Conservation (phyloP, 176 grass and related monocot species). For the Panicum miliaceum region DNA sequence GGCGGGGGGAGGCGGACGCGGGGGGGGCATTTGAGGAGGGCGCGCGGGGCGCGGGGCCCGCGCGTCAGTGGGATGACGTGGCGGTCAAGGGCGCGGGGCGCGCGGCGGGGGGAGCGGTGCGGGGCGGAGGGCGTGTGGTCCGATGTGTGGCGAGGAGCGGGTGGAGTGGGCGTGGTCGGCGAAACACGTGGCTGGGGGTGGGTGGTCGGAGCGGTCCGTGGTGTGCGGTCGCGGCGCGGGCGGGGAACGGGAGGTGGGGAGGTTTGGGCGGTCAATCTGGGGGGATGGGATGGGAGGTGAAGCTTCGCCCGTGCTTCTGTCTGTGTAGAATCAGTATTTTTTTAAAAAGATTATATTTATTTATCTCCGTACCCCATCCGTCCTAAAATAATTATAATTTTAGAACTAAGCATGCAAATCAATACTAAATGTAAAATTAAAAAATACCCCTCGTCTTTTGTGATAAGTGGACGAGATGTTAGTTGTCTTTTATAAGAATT, state of each 20-base stretch:
- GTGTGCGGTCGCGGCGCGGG: background rate
- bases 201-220: background rate
- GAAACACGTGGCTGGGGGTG: background rate
- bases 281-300: background rate
- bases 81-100: constrained; percentile 22
- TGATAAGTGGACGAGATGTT: no score
- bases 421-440: no score
- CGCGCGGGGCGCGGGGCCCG: background rate
- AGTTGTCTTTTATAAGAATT: no score
- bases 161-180: background rate
- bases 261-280: background rate
- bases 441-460: no score
- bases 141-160: accelerated
- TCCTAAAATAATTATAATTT: no score
- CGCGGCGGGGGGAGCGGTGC: background rate
- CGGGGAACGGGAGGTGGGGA: background rate
- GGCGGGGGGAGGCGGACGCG: background rate
- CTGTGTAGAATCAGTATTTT: background rate
- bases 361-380: no score
- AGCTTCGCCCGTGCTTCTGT: background rate
- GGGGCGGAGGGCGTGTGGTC: background rate
- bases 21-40: constrained; percentile 50
- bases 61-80: constrained; percentile 41
- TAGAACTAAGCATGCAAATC: no score
- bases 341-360: no score